Percentiles rank a stretch among this genome's conserved stretches.
Evolutionary conservation across 345 rosid genomes (phyloP).

Genomic region (Eutrema japonicum): DNA sequence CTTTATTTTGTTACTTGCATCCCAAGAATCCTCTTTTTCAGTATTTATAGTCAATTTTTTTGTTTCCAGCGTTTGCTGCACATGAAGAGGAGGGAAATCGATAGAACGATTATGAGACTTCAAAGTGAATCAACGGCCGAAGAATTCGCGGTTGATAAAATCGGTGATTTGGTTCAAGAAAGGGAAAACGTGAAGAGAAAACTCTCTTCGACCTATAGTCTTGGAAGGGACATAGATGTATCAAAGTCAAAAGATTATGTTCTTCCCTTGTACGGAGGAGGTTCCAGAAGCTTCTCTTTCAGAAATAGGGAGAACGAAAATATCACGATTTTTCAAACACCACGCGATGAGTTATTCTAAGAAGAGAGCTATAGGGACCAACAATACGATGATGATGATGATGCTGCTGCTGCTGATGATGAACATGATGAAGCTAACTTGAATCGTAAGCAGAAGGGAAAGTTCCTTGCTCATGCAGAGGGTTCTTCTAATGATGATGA

Average conservation of each 20-base stretch:
- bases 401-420: conserved; percentile 35
- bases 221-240: conserved; percentile 61
- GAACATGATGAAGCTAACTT: conserved; percentile 33
- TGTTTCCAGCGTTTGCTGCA: conserved; percentile 64
- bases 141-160: conserved; percentile 51
- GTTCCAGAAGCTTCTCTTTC: conserved; percentile 60
- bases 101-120: conserved; percentile 61
- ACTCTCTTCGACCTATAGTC: conserved; percentile 81
- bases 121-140: conserved; percentile 51
- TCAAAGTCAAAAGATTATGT: conserved; percentile 43
- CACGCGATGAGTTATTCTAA: conserved; percentile 51
- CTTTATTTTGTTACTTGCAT: neutral
- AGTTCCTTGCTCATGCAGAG: conserved; percentile 22
- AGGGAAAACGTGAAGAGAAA: conserved; percentile 60
- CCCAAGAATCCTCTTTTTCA: conserved; percentile 14
- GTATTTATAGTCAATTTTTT: neutral
- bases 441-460: conserved; percentile 31
- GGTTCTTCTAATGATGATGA: conserved; percentile 31
- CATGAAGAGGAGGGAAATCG: conserved; percentile 65
- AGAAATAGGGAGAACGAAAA: conserved; percentile 53
- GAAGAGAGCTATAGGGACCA: conserved; percentile 41
- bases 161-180: conserved; percentile 58
- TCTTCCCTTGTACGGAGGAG: conserved; percentile 58
- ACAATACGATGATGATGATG: conserved; percentile 9
- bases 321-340: conserved; percentile 51